phyloP scores from a whole-genome alignment of 1,139 yeast genomes.

The Hansenula sp. region DNA sequence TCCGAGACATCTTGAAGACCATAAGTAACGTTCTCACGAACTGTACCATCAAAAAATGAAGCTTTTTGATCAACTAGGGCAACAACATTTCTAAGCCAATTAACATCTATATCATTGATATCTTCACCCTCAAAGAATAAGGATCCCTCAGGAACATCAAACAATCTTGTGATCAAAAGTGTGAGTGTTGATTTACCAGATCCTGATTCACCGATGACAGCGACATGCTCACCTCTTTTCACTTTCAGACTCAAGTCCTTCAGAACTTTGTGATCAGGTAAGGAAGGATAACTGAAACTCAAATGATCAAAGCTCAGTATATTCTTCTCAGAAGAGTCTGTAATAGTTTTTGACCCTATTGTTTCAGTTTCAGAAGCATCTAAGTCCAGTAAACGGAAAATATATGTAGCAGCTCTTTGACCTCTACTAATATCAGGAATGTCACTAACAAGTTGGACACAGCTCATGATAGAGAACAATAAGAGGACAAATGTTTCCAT shows the following conservation, averaged over 20 bases:
- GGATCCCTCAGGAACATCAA: slow-evolving; percentile 31
- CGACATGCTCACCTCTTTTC: slow-evolving; percentile 45
- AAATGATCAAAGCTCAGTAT: slow-evolving; percentile 40
- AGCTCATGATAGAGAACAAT: slow-evolving; percentile 65
- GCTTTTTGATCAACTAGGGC: slow-evolving; percentile 69
- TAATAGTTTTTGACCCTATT: slow-evolving; percentile 21
- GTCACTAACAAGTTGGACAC: slow-evolving; percentile 53
- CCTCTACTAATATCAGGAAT: slow-evolving; percentile 80
- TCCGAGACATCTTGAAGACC: slow-evolving; percentile 39
- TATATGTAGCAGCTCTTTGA: slow-evolving; percentile 59
- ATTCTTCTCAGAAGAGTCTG: slow-evolving; percentile 10
- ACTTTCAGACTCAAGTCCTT: slow-evolving; percentile 38
- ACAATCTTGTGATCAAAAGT: slow-evolving; percentile 49
- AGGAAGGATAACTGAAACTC: slow-evolving; percentile 43
- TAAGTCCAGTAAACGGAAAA: slow-evolving; percentile 41
- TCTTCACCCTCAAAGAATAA: slow-evolving; percentile 38
- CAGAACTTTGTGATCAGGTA: slow-evolving; percentile 28
- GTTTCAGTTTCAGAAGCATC: slow-evolving; percentile 26
- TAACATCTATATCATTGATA: slow-evolving; percentile 40
- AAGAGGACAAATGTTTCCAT: slow-evolving; percentile 69
- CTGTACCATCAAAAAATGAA: slow-evolving; percentile 59
- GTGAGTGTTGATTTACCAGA: slow-evolving; percentile 74
- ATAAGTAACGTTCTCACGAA: slow-evolving; percentile 61
- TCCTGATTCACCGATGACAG: slow-evolving; percentile 74
- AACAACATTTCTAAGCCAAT: slow-evolving; percentile 47